Base-by-base conservation (phyloP, 1,139 yeast genomes). In the Blastobotrys persicus region DNA sequence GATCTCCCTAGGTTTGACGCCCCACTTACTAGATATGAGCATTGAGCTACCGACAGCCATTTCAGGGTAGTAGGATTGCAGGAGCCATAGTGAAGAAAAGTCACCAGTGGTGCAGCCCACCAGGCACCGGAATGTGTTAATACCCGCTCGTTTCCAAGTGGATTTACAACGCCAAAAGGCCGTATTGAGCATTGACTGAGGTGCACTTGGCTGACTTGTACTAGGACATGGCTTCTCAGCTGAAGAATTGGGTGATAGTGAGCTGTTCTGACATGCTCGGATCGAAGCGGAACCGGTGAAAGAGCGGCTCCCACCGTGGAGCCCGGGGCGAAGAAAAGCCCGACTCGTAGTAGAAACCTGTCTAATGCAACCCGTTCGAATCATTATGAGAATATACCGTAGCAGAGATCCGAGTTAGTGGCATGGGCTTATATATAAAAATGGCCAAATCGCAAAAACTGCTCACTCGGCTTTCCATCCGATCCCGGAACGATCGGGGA, bases 21-120 rank as follows among this genome's bases (percentile, higher is more conserved):
- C 20, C 9, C 5, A 42, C 38, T 31, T 18, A 32, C 44, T 42
- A 4, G 44, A 42, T 6, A 20, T 18, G 7, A 23, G 28, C 44
- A 42, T 42, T 4, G 18, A 16, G 12, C 38, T 13, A 13, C 14
- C 16, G 14, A 32, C 23, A 2, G 18, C 32, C 4, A 20, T 7
- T n/a, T 19, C 39, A n/a, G 39, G 39, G 7, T 26, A 33, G 13
- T n/a, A 32, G 6, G 39, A 17, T 16, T 42, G 45, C 7, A 42
- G 16, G 20, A 33, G 17, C 39, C 45, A 42, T 4, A 42, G 28
- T 2, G 45, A 38, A 3, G 38, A 32, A 31, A 42, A 42, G 26
- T 20, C 32, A 9, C 39, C 32, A 4, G 9, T 3, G 7, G 45
- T 32, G 18, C 39, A 33, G 7, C 39, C 38, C 2, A 13, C 20